Percentiles rank a stretch among this genome's conserved stretches.
Evolutionary conservation across 441 rosid species (phyloP).

Genomic region (Arabidopsis lyrata): DNA sequence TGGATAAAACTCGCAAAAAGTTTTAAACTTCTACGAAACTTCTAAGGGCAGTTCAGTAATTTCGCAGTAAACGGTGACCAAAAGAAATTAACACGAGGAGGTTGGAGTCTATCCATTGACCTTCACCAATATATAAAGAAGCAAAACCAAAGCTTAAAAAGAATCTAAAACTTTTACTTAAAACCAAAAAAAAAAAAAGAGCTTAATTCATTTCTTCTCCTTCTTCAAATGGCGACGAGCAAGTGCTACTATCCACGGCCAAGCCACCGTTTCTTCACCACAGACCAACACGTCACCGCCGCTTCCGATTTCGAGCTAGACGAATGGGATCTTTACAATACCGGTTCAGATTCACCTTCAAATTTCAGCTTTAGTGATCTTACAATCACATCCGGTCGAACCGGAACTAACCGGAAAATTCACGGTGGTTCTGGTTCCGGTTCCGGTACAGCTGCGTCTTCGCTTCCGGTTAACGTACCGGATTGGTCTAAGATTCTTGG

Average conservation of each 20-base stretch:
- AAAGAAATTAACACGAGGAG: constrained; percentile 24
- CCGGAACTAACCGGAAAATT: constrained; percentile 31
- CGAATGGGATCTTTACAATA: constrained; percentile 74
- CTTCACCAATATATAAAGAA: constrained; percentile 22
- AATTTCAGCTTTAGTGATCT: constrained; percentile 43
- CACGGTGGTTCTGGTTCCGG: background rate
- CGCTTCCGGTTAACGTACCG: constrained; percentile 85
- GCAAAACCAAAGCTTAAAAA: background rate
- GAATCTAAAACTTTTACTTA: background rate
- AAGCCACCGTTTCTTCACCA: constrained; percentile 60
- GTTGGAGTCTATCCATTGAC: constrained; percentile 43
- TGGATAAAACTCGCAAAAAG: constrained; percentile 18
- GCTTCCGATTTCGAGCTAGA: constrained; percentile 73
- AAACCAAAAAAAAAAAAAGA: background rate
- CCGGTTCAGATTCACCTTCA: constrained; percentile 47
- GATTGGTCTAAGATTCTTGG: constrained; percentile 94
- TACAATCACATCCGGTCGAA: constrained; percentile 23
- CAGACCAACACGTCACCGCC: constrained; percentile 44
- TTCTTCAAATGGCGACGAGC: constrained; percentile 67
- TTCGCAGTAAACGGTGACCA: background rate
- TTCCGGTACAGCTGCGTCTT: constrained; percentile 44
- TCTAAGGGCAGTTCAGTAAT: background rate
- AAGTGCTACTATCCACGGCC: constrained; percentile 64
- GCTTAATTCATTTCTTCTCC: constrained; percentile 4
- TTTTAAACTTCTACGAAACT: constrained; percentile 16